Percentiles rank a stretch among this genome's conserved stretches.
Evolutionary conservation across 2,329 filamentous ascomycete genomes (phyloP).

Genomic region (Zymoseptoria crescenta): DNA sequence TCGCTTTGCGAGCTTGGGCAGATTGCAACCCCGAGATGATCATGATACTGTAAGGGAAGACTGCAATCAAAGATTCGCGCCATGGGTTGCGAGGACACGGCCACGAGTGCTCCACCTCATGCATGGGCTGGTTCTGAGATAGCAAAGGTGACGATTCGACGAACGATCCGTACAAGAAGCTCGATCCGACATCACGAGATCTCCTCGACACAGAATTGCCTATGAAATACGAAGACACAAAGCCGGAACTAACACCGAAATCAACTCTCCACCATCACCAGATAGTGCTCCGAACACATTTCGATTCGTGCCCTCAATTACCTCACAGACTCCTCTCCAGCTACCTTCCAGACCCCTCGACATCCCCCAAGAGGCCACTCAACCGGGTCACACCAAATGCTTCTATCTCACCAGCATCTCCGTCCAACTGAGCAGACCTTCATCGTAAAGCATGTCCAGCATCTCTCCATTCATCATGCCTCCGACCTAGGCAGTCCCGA

Average conservation of each 20-base stretch:
- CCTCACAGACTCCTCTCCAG: no score
- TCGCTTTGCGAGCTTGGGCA: no score
- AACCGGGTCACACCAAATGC: no score
- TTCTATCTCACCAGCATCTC: no score
- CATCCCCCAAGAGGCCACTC: no score
- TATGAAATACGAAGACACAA: slow-evolving; percentile 50
- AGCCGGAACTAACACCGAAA: slow-evolving; percentile 2
- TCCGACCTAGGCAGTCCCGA: no score
- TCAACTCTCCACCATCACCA: slow-evolving; percentile 19
- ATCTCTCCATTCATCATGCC: no score
- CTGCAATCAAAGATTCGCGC: not conserved
- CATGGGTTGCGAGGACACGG: no score
- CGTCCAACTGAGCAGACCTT: no score
- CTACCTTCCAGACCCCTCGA: no score
- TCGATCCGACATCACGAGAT: slow-evolving; percentile 75
- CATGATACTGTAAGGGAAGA: not conserved
- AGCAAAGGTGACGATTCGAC: slow-evolving; percentile 35
- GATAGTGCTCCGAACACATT: slow-evolving; percentile 25
- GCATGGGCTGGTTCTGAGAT: slow-evolving; percentile 60
- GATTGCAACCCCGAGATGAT: no score
- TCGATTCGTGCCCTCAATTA: slow-evolving; percentile 7
- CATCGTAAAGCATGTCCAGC: no score
- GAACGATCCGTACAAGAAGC: slow-evolving; percentile 61
- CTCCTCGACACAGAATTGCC: slow-evolving; percentile 79
- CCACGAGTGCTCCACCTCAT: not conserved